Evolutionary conservation across 2,329 filamentous ascomycete genomes (phyloP).

Genomic region (Colletotrichum agaves): DNA sequence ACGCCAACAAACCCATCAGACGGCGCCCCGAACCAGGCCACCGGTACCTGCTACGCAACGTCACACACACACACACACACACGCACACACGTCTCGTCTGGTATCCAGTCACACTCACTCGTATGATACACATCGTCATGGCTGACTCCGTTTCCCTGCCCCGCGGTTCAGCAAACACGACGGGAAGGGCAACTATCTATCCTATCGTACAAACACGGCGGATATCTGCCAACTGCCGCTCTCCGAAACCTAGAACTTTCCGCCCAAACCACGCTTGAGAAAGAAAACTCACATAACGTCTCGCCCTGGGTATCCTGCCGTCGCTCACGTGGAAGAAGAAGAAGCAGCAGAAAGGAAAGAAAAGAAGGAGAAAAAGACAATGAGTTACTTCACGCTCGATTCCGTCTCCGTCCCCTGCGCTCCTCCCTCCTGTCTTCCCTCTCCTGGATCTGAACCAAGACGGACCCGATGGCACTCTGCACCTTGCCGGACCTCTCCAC

Average conservation of each 20-base stretch:
- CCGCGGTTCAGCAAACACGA: slow-evolving; percentile 20
- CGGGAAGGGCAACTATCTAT: slow-evolving; percentile 7
- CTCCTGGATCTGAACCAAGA: slow-evolving; percentile 33
- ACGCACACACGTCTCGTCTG: not conserved
- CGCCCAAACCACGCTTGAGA: not conserved
- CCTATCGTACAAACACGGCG: slow-evolving; percentile 10
- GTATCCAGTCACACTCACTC: not conserved
- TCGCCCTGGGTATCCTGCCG: slow-evolving; percentile 1
- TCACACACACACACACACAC: slow-evolving; percentile 9
- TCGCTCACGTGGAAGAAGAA: not conserved
- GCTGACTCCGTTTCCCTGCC: not conserved
- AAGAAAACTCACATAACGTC: not conserved
- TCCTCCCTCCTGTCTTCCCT: slow-evolving; percentile 33
- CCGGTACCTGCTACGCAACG: slow-evolving; percentile 1
- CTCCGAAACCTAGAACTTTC: slow-evolving; percentile 1
- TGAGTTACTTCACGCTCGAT: not conserved
- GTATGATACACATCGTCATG: slow-evolving; percentile 10
- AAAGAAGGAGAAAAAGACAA: not conserved
- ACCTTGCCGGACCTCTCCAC: slow-evolving; percentile 32
- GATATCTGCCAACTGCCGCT: not conserved
- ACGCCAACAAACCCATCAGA: not conserved
- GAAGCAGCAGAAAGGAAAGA: not conserved
- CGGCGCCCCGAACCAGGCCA: not conserved
- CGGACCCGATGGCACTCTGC: slow-evolving; percentile 31
- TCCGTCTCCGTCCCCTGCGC: slow-evolving; percentile 6